These are phyloP conservation scores for Sclerotinia trifoliorum DNA, from an alignment of 2,329 filamentous ascomycete genomes.

Conservation along the genomic window DNA sequence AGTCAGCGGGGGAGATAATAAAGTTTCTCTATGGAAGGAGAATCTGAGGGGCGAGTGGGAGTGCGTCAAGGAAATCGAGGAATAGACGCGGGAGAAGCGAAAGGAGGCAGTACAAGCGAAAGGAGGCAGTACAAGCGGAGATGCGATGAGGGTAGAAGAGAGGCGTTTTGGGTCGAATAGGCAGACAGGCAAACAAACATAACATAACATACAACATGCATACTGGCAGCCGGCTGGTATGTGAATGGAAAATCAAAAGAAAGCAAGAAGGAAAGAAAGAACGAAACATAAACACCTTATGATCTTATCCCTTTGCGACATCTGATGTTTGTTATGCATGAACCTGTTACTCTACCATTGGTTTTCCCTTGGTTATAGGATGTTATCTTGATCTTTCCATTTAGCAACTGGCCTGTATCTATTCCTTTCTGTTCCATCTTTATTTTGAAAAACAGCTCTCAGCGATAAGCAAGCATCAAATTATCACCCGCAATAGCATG, in stretches of 20 bases:
- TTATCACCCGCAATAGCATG: not conserved
- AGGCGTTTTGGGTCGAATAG: slow-evolving; percentile 15
- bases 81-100: slow-evolving; percentile 49
- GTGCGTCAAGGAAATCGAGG: slow-evolving; percentile 93
- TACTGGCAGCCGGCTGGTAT: not conserved
- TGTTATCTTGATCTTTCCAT: not conserved
- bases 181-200: not conserved
- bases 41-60: slow-evolving; percentile 96
- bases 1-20: slow-evolving; percentile 91
- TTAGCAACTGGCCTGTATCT: not conserved
- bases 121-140: too few relatives aligned
- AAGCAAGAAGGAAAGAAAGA: not conserved
- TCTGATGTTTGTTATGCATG: too few relatives aligned
- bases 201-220: not conserved
- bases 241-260: not conserved
- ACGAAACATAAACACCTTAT: not conserved
- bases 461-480: not conserved
- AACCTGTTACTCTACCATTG: not conserved
- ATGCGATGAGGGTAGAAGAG: slow-evolving; percentile 1
- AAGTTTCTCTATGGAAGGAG: slow-evolving; percentile 98
- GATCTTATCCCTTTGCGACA: not conserved
- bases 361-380: not conserved
- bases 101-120: not conserved
- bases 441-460: not conserved
- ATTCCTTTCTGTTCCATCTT: not conserved